phyloP scores from a whole-genome alignment of 2,329 filamentous ascomycete species.

The Aspergillus chevalieri region DNA sequence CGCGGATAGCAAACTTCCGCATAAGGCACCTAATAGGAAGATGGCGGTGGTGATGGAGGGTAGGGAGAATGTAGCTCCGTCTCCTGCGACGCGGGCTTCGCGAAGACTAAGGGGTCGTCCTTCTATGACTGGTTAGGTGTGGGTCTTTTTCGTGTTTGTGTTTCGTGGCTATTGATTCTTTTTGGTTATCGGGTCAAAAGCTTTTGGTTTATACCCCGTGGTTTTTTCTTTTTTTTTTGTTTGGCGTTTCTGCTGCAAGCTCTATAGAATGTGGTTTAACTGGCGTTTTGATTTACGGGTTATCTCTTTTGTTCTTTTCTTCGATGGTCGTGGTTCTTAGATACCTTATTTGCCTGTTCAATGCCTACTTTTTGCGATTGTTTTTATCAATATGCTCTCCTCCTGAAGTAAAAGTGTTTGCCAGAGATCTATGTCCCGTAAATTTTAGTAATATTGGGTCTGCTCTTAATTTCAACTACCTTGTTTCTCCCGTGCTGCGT shows the following conservation, averaged over 20 bases:
- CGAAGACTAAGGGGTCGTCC: constrained; percentile 27
- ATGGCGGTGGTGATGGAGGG: constrained; percentile 39
- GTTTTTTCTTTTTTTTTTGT: constrained; percentile 9
- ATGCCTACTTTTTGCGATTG: too few species aligned
- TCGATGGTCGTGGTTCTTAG: too few species aligned
- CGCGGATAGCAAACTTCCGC: constrained; percentile 37
- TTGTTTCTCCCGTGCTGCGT: too few species aligned
- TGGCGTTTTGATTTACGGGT: too few species aligned
- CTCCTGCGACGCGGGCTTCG: constrained; percentile 7
- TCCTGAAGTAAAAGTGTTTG: too few species aligned
- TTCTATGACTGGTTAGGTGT: constrained; percentile 9
- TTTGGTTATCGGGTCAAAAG: constrained; percentile 8
- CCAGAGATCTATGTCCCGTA: too few species aligned
- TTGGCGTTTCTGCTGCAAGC: constrained; percentile 11
- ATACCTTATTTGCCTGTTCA: too few species aligned
- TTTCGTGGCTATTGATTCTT: constrained; percentile 3
- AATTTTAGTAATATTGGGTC: too few species aligned
- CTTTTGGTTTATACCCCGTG: constrained; percentile 15
- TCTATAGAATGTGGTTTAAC: too few species aligned
- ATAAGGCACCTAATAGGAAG: constrained; percentile 35
- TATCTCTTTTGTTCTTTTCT: too few species aligned
- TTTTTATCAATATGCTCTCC: too few species aligned
- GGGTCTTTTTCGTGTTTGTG: constrained; percentile 3
- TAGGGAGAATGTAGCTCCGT: constrained; percentile 38
- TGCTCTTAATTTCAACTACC: too few species aligned